Evolutionary conservation across 129 eudicot species (phyloP).

Genomic region (Logfia minima): DNA sequence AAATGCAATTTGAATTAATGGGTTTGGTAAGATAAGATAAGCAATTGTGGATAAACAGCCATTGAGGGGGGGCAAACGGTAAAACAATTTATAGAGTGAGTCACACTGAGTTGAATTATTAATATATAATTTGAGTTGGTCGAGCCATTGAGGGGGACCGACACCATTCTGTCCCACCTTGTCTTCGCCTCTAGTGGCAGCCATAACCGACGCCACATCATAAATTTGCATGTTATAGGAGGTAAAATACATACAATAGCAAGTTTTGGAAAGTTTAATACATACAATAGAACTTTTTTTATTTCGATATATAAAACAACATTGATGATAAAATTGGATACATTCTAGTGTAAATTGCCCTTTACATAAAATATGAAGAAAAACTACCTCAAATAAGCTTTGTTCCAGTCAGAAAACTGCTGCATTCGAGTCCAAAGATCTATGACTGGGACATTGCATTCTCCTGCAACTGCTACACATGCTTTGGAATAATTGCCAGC

Average conservation of each 20-base stretch:
- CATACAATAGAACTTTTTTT: not conserved
- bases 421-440: slow-evolving; percentile 82
- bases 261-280: not conserved
- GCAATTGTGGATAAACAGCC: too few relatives aligned
- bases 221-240: not conserved
- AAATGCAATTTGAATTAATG: too few relatives aligned
- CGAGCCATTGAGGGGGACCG: too few relatives aligned
- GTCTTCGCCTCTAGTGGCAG: too few relatives aligned
- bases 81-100: too few relatives aligned
- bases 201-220: not conserved
- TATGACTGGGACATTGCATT: slow-evolving; percentile 41
- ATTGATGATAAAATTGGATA: not conserved
- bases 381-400: slow-evolving; percentile 47
- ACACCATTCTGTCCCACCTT: too few relatives aligned
- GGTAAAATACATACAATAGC: not conserved
- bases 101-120: too few relatives aligned
- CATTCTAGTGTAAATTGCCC: not conserved
- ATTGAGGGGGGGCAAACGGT: too few relatives aligned
- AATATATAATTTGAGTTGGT: too few relatives aligned
- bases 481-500: slow-evolving; percentile 74
- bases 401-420: slow-evolving; percentile 55
- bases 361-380: not conserved
- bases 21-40: too few relatives aligned
- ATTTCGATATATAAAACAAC: not conserved
- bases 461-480: slow-evolving; percentile 57